phyloP scores from a whole-genome alignment of 306 rosid genomes.

The Quercus suber region DNA sequence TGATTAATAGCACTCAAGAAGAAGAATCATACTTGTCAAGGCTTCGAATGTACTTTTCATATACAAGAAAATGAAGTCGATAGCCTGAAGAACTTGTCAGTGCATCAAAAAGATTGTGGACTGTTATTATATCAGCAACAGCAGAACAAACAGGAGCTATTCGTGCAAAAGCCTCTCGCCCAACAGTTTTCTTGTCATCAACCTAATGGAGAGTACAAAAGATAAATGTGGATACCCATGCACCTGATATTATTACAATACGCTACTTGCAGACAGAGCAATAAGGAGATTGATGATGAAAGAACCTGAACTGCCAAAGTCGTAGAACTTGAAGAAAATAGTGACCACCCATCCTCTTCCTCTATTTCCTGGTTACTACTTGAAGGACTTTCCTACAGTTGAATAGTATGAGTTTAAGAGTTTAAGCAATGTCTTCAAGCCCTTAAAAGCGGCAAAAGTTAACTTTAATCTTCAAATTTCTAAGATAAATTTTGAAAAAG shows the following conservation, averaged over 20 bases:
- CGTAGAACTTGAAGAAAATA: slow-evolving; percentile 79
- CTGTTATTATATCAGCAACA: slow-evolving; percentile 79
- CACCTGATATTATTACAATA: neutral
- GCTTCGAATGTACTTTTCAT: slow-evolving; percentile 76
- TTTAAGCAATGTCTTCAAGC: slow-evolving; percentile 11
- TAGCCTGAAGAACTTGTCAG: slow-evolving; percentile 60
- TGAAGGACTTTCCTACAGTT: slow-evolving; percentile 51
- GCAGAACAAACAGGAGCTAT: slow-evolving; percentile 76
- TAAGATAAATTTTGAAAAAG: neutral
- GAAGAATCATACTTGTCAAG: slow-evolving; percentile 62
- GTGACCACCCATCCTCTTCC: slow-evolving; percentile 70
- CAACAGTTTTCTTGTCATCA: slow-evolving; percentile 79
- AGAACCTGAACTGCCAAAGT: slow-evolving; percentile 84
- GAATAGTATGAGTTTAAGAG: slow-evolving; percentile 21
- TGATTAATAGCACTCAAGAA: slow-evolving; percentile 16
- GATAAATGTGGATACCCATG: slow-evolving; percentile 8
- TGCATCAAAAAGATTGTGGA: slow-evolving; percentile 72
- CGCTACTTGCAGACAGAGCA: slow-evolving; percentile 12
- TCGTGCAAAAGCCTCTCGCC: slow-evolving; percentile 81
- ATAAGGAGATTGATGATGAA: neutral
- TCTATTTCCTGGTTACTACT: slow-evolving; percentile 36
- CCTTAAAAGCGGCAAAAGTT: neutral
- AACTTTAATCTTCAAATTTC: neutral
- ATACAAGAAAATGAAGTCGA: slow-evolving; percentile 82
- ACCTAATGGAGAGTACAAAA: slow-evolving; percentile 37